Conservation (phyloP, 1,139 yeast genomes). For the Debaryomycetaceae sp. region DNA sequence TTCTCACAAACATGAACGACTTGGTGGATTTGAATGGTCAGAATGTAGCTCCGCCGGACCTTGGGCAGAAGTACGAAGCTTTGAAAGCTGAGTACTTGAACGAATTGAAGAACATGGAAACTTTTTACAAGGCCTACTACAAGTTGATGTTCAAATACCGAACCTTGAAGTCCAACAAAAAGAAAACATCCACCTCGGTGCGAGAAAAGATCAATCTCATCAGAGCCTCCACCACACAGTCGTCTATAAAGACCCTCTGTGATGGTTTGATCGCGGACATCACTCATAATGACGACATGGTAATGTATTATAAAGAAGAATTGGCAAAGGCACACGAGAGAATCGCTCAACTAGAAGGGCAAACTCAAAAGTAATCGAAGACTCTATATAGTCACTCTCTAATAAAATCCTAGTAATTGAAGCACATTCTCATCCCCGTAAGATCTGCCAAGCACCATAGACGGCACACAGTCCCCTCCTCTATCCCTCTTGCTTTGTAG, state of each 20-base stretch:
- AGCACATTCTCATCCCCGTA: no score
- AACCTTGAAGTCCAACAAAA: constrained; percentile 23
- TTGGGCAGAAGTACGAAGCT: constrained; percentile 20
- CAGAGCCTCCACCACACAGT: constrained; percentile 19
- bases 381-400: background rate
- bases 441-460: no score
- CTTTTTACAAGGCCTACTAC: constrained; percentile 35
- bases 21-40: constrained; percentile 17
- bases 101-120: constrained; percentile 28
- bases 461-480: no score
- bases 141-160: constrained; percentile 40
- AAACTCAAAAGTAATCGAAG: constrained; percentile 1
- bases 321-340: constrained; percentile 11
- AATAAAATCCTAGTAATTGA: no score
- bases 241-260: constrained; percentile 19
- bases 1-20: constrained; percentile 19
- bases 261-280: constrained; percentile 21
- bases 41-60: constrained; percentile 7
- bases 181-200: constrained; percentile 8
- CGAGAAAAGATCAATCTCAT: constrained; percentile 22
- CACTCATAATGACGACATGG: constrained; percentile 9
- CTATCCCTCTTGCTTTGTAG: no score
- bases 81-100: constrained; percentile 30
- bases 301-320: constrained; percentile 9
- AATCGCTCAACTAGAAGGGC: constrained; percentile 12